Evolutionary conservation across 2,329 filamentous ascomycete genomes (phyloP), one percentile per base, ranked within the genome.

Genomic region (Scytalidium sp.): DNA sequence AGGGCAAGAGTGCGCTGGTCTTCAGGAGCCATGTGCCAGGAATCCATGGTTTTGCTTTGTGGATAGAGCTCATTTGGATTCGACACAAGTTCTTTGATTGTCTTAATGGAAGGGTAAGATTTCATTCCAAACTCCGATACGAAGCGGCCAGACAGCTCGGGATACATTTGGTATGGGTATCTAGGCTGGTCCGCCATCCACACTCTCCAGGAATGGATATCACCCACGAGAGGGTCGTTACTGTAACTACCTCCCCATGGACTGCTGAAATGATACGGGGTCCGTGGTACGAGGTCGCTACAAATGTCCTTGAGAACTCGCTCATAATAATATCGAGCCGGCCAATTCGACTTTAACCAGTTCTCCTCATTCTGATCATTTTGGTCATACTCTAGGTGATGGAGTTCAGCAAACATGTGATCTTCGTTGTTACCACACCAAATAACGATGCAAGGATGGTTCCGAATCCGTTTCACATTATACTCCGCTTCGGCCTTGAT

Each of bases 1-100:
- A 90, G 83, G 3, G 90, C 90, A 50, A 96, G 82, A 39, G 89
- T 79, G 25, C 90, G 80, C 67, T 94, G 88, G 64, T 95, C 89
- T 0, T 91, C 90, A 46, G 85, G 85, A 3, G 90, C 91, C 70
- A 96, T 96, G 75, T 96, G 96, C 75, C 96, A 91, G 65, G 95
- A 95, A 67, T 96, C 90, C 25, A 96, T 71, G 13, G 90, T 91
- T 41, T 87, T 84, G 10, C 87, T 92, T 64, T 94, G 88, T 3
- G 90, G 79, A 67, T 88, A 91, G 7, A 88, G 41, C 88, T 3
- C 87, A 91, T 59, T 49, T 80, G 36, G 77, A 80, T 55, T 76
- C 53, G 29, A 22, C 27, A 39, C n/a, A 25, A 43, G 41, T 21
- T 81, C 78, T 54, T 90, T 85, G 62, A 96, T 89, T 0, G 90